phyloP scores from a whole-genome alignment of 2,329 filamentous ascomycete genomes.

The Penicillium italicum region DNA sequence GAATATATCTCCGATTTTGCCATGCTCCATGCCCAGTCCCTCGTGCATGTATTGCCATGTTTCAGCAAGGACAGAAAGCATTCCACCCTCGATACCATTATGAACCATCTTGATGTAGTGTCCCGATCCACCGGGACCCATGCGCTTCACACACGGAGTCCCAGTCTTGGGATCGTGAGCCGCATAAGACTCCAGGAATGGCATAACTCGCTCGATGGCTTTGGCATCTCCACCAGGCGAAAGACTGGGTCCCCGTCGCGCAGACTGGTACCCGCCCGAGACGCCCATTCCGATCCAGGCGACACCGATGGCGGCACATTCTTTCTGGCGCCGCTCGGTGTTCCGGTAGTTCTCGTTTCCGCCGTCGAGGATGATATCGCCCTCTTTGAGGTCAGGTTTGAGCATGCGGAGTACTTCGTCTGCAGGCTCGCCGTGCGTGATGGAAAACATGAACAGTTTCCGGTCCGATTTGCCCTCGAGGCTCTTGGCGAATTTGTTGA shows the following conservation, averaged over 20 bases:
- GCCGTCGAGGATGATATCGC: conserved; percentile 66
- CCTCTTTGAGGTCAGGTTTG: conserved; percentile 51
- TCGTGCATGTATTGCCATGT: conserved; percentile 62
- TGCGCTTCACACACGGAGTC: conserved; percentile 57
- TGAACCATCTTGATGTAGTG: conserved; percentile 76
- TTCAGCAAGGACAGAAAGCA: conserved; percentile 63
- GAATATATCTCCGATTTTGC: conserved; percentile 60
- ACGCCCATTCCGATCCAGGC: conserved; percentile 66
- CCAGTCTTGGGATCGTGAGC: conserved; percentile 58
- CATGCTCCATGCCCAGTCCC: conserved; percentile 56
- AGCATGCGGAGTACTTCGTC: conserved; percentile 40
- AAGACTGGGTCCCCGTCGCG: conserved; percentile 63
- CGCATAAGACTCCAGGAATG: conserved; percentile 58
- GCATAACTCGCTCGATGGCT: conserved; percentile 57
- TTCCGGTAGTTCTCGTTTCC: conserved; percentile 65
- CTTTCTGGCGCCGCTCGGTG: conserved; percentile 60
- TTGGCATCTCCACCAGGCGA: conserved; percentile 60
- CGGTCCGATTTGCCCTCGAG: conserved; percentile 30
- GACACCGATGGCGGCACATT: conserved; percentile 56
- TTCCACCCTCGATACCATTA: conserved; percentile 70
- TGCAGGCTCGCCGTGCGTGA: conserved; percentile 40
- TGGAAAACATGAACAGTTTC: conserved; percentile 42
- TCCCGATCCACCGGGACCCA: conserved; percentile 61
- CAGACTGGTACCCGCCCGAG: conserved; percentile 66
- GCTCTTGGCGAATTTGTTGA: conserved; percentile 36